Evolutionary conservation across 352 stramenopile genomes (phyloP).

Genomic region (Globisporangium apiculatum): DNA sequence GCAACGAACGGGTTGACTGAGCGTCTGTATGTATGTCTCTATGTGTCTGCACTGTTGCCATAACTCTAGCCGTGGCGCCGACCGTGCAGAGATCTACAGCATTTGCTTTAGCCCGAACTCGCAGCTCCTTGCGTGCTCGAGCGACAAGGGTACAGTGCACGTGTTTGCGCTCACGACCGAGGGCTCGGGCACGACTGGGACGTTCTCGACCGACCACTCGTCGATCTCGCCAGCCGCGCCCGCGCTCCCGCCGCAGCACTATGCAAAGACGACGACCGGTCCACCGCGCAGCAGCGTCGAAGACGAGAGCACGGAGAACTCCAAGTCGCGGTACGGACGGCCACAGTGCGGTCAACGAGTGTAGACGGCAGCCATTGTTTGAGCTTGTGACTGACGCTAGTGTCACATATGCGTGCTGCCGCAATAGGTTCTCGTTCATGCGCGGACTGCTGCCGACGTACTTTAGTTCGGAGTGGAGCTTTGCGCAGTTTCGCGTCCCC

Average conservation of each 20-base stretch:
- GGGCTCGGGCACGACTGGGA: constrained; percentile 43
- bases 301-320: constrained; percentile 83
- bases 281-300: constrained; percentile 39
- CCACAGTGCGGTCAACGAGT: too few relatives aligned
- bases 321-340: constrained; percentile 64
- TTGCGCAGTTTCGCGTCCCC: constrained; percentile 90
- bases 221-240: constrained; percentile 44
- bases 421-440: constrained; percentile 84
- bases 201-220: constrained; percentile 46
- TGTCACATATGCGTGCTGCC: not conserved
- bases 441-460: constrained; percentile 89
- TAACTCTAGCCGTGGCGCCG: constrained; percentile 85
- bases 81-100: constrained; percentile 96
- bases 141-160: constrained; percentile 96
- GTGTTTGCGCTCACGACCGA: constrained; percentile 89
- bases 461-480: constrained; percentile 92
- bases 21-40: not conserved
- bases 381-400: constrained; percentile 1
- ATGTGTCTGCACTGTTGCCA: not conserved
- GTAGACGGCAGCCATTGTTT: constrained; percentile 2
- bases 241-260: constrained; percentile 27
- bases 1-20: too few relatives aligned
- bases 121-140: constrained; percentile 92
- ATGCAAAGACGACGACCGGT: constrained; percentile 31
- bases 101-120: constrained; percentile 95